Evolutionary conservation across 108 stramenopile genomes (phyloP).

Genomic region (Schizochytrium sp.): DNA sequence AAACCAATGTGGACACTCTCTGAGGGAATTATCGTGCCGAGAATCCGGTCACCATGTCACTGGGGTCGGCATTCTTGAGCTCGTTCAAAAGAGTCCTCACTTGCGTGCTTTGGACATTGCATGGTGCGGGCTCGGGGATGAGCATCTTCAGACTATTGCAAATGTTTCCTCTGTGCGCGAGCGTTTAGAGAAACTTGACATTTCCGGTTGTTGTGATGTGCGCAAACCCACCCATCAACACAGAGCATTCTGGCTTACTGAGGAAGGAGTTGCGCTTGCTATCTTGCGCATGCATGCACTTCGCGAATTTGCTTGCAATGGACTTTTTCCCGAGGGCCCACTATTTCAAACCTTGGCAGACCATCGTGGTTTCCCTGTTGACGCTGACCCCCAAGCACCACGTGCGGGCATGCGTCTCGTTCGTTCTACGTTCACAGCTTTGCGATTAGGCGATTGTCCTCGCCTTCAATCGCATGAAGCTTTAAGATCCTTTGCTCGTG

Average conservation of each 20-base stretch:
- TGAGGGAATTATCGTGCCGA: conserved; percentile 33
- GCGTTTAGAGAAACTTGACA: conserved; percentile 22
- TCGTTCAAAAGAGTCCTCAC: background rate
- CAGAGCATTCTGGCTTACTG: background rate
- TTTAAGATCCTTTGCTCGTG: background rate
- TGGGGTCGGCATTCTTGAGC: background rate
- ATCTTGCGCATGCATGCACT: background rate
- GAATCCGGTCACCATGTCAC: conserved; percentile 35
- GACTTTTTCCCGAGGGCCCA: background rate
- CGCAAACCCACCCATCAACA: background rate
- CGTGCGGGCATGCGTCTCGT: background rate
- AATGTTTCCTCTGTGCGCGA: background rate
- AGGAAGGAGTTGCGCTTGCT: conserved; percentile 15
- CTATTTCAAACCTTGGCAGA: background rate
- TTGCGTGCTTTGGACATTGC: conserved; percentile 9
- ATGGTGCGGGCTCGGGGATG: conserved; percentile 21
- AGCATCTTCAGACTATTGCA: background rate
- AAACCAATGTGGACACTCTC: background rate
- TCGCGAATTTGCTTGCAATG: conserved; percentile 18
- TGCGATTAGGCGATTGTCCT: conserved; percentile 30
- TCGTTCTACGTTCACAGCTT: background rate
- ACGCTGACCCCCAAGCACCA: background rate
- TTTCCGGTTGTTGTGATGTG: conserved; percentile 31
- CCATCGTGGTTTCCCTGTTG: background rate
- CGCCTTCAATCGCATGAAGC: background rate